A percentile compares a stretch with the other conserved stretches of the same genome.
Conservation (phyloP, 2,329 filamentous ascomycete species). For the Exutisphaerella laricina region DNA sequence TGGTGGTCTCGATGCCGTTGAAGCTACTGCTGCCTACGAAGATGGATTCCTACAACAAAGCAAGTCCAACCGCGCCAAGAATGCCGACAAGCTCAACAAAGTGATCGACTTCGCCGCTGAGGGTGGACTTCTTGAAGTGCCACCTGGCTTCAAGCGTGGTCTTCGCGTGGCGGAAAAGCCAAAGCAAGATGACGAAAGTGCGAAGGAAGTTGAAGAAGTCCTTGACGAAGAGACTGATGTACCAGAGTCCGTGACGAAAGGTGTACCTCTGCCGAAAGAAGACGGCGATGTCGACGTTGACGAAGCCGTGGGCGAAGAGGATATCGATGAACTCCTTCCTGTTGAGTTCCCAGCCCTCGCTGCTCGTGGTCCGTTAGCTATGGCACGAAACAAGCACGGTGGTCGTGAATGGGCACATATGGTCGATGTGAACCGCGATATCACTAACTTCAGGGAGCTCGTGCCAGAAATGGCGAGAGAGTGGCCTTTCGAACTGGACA, state of each 20-base stretch:
- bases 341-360: conserved; percentile 90
- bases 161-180: conserved; percentile 63
- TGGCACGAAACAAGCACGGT: conserved; percentile 65
- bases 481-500: conserved; percentile 96
- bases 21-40: conserved; percentile 78
- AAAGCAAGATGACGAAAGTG: conserved; percentile 49
- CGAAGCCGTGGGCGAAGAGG: conserved; percentile 46
- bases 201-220: conserved; percentile 63
- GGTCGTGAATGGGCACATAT: conserved; percentile 96
- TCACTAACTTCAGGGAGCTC: conserved; percentile 87
- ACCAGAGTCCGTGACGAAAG: conserved; percentile 30
- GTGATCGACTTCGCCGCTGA: conserved; percentile 78
- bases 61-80: conserved; percentile 35
- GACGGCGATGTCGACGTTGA: conserved; percentile 41
- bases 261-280: conserved; percentile 24
- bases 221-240: conserved; percentile 51
- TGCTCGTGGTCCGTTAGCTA: conserved; percentile 69
- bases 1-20: conserved; percentile 79
- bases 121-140: conserved; percentile 70
- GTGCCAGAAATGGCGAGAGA: conserved; percentile 94
- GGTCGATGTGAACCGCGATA: conserved; percentile 89
- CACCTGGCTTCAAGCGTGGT: conserved; percentile 76
- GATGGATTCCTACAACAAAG: conserved; percentile 58
- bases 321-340: conserved; percentile 80
- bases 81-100: conserved; percentile 59